These are phyloP conservation scores for Nakazawaea wyomingensis DNA, from an alignment of 805 yeast species.

Conservation along the genomic window DNA sequence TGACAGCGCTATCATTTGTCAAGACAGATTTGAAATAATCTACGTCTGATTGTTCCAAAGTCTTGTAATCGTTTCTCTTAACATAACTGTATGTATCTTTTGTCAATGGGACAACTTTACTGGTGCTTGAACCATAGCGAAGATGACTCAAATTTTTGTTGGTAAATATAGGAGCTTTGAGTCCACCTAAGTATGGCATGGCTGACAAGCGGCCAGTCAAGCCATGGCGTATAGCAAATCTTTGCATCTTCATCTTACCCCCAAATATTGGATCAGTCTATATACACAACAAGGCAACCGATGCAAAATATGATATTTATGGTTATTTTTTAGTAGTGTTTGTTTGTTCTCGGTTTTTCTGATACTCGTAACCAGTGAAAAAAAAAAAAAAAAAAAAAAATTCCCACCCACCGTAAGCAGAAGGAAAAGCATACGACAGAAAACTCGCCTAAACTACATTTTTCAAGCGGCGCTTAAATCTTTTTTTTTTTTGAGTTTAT, in stretches of 20 bases:
- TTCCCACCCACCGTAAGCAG: not conserved
- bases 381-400: no score
- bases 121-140: slow-evolving; percentile 10
- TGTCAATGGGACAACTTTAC: slow-evolving; percentile 45
- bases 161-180: not conserved
- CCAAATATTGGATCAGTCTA: not conserved
- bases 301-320: no score
- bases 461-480: not conserved
- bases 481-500: not conserved
- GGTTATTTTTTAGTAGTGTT: no score
- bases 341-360: no score
- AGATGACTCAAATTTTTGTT: not conserved
- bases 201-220: not conserved
- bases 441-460: not conserved
- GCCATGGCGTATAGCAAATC: not conserved
- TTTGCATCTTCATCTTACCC: not conserved
- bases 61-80: slow-evolving; percentile 47
- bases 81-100: slow-evolving; percentile 64
- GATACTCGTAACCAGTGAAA: no score
- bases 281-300: no score
- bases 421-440: not conserved
- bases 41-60: slow-evolving; percentile 52
- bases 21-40: slow-evolving; percentile 56
- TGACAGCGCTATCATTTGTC: slow-evolving; percentile 38
- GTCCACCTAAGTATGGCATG: not conserved